A percentile compares a stretch with the other conserved stretches of the same genome.
Conservation (phyloP, 768 basidiomycete species). For the Omphalotus guepiniiformis region DNA sequence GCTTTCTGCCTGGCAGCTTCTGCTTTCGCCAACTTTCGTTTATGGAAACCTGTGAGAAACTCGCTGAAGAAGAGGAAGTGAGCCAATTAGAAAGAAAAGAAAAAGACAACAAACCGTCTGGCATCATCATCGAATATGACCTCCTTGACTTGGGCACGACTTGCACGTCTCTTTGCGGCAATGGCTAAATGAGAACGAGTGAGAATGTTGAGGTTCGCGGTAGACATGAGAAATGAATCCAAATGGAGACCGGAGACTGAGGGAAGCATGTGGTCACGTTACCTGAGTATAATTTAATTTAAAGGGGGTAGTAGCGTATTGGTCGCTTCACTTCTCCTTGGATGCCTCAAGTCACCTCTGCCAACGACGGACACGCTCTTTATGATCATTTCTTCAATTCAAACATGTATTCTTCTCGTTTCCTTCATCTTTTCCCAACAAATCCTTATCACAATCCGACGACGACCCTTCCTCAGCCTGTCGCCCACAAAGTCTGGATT, state of each 20-base stretch:
- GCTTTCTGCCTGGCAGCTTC: constrained; percentile 75
- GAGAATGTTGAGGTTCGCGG: constrained; percentile 46
- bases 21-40: constrained; percentile 81
- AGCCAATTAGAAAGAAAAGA: constrained; percentile 11
- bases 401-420: constrained; percentile 26
- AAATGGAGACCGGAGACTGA: too few species aligned
- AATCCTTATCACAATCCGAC: constrained; percentile 30
- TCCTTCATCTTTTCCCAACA: constrained; percentile 31
- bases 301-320: too few species aligned
- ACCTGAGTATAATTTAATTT: background rate
- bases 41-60: constrained; percentile 91
- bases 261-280: background rate
- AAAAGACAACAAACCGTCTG: constrained; percentile 48
- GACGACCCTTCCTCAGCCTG: constrained; percentile 28
- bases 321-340: constrained; percentile 11
- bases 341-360: background rate
- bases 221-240: too few species aligned
- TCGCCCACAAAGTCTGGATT: constrained; percentile 75
- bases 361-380: constrained; percentile 19
- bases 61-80: constrained; percentile 46
- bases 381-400: constrained; percentile 21
- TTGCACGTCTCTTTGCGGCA: constrained; percentile 65
- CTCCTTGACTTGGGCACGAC: constrained; percentile 67
- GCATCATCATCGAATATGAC: constrained; percentile 86
- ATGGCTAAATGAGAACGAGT: constrained; percentile 61